Evolutionary conservation across 2,329 filamentous ascomycete genomes (phyloP), one percentile per base, ranked within the genome.

Genomic region (Phyllosticta capitalensis): DNA sequence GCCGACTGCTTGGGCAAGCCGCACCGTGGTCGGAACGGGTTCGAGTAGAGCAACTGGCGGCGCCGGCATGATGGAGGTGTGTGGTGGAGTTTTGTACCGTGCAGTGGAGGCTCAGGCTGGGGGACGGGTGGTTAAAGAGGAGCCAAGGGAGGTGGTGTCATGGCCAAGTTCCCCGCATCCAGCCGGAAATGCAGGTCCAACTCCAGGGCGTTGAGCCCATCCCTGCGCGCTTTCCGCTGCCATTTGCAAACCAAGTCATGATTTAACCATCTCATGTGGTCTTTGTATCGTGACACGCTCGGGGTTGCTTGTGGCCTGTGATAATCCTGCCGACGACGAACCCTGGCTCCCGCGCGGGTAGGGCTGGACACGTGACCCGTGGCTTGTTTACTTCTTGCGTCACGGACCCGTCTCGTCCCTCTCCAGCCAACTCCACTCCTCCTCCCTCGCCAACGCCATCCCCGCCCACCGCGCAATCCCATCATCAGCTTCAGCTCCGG

Each of bases 1-100:
- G 59, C 79, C 78, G 5, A 81, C 65, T 9, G 76, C 75, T 67
- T 82, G 80, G 22, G 78, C 74, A 56, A 77, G 65, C 61, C 79
- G 75, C 54, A 82, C 71, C 28, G 67, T 65, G 19, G 64, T 30
- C 5, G 63, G 64, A 10, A 68, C 65, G 52, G 63, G 62, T 54
- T 71, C 66, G 54, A 59, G 56, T 22, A 59, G 54, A 45, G 22
- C 56, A 2, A 52, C 51, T 9, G 54, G n/a, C 5, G 56, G 56
- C 2, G 56, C 51, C 24, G 56, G 22, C 56, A 59, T 59, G 51
- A 14, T 54, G 56, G 14, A 24, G 4, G 20, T 5, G 5, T 4
- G 17, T 19, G 17, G 3, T 5, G 38, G n/a, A n/a, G n/a, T n/a
- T n/a, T n/a, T n/a, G n/a, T n/a, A n/a, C n/a, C n/a, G n/a, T n/a